phyloP scores from a whole-genome alignment of 1,284 basidiomycete genomes.

The Ceratobasidium sp. region DNA sequence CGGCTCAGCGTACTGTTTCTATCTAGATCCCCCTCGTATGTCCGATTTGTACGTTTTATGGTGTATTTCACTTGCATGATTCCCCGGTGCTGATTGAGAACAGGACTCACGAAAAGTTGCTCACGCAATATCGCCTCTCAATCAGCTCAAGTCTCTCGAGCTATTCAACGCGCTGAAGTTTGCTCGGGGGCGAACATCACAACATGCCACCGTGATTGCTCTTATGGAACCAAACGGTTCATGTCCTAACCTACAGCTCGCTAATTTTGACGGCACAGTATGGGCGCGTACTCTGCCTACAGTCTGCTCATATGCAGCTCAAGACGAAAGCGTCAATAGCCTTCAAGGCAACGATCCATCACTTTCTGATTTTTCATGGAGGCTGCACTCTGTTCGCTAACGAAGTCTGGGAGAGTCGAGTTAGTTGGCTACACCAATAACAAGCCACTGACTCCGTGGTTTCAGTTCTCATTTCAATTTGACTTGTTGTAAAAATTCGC shows the following conservation, averaged over 20 bases:
- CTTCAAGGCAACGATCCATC: too few species aligned
- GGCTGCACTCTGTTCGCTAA: not conserved
- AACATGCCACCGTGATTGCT: not conserved
- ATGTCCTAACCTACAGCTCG: conserved; percentile 23
- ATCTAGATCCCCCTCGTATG: not conserved
- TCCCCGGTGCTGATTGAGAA: not conserved
- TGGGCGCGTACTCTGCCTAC: not conserved
- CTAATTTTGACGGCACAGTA: conserved; percentile 18
- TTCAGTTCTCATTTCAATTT: not conserved
- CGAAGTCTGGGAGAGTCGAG: not conserved
- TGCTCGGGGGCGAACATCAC: not conserved
- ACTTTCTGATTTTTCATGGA: conserved; percentile 13
- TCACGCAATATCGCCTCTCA: not conserved
- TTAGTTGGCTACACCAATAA: too few species aligned
- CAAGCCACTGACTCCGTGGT: too few species aligned
- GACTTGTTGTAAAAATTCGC: too few species aligned
- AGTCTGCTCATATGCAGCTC: not conserved
- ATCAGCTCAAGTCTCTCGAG: conserved; percentile 17
- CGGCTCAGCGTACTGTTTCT: conserved; percentile 1
- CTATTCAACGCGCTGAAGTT: conserved; percentile 10
- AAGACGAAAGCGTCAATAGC: not conserved
- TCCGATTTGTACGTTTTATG: not conserved
- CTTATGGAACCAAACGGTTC: not conserved
- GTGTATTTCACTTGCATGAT: not conserved
- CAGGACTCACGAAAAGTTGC: not conserved